A percentile compares a stretch with the other conserved stretches of the same genome.
Evolutionary conservation across 306 rosid species (phyloP).

Genomic region (Neltuma alba): DNA sequence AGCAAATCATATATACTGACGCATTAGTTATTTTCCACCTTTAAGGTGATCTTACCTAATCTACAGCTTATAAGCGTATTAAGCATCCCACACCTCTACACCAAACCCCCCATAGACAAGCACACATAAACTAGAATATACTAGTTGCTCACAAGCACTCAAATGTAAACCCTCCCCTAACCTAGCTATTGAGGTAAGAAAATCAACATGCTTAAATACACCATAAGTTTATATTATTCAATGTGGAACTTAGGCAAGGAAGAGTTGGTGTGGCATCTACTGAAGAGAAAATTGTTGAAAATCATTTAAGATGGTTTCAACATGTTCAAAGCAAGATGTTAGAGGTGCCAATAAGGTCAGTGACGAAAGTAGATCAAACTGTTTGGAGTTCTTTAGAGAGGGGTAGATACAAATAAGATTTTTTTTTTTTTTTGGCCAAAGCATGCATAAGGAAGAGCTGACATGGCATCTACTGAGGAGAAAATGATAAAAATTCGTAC

Average conservation of each 20-base stretch:
- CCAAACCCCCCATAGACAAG: constrained; percentile 7
- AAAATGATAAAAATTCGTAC: too few relatives aligned
- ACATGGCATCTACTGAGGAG: too few relatives aligned
- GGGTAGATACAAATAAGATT: neutral
- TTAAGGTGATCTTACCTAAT: constrained; percentile 16
- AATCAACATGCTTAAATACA: too few relatives aligned
- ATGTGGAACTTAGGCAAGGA: too few relatives aligned
- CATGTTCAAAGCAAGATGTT: neutral
- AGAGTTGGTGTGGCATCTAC: neutral
- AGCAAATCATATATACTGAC: neutral
- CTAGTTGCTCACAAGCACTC: neutral
- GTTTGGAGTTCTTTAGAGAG: neutral
- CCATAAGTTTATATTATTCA: too few relatives aligned
- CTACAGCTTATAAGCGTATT: neutral
- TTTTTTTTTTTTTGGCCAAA: neutral
- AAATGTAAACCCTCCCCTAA: too few relatives aligned
- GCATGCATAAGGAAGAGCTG: constrained; percentile 28
- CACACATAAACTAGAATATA: constrained; percentile 14
- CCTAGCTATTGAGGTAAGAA: too few relatives aligned
- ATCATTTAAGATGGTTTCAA: neutral
- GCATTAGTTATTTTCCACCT: constrained; percentile 1
- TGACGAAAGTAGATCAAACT: neutral
- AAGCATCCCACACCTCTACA: constrained; percentile 4
- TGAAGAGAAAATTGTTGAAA: neutral
- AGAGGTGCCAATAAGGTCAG: neutral